These are phyloP conservation scores for Coriaria nepalensis DNA, from an alignment of 306 rosid species.

Conservation along the genomic window DNA sequence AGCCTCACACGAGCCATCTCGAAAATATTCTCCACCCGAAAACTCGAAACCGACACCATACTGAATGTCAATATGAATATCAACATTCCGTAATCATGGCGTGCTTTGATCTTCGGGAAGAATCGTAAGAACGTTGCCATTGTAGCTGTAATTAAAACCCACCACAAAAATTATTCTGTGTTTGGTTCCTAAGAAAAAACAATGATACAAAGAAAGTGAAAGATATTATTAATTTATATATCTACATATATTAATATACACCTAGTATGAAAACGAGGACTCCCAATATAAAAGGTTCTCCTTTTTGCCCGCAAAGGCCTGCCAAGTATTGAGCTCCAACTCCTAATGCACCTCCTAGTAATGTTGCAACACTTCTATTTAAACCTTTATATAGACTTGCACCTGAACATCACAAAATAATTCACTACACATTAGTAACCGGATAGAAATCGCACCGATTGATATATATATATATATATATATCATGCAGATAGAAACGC, in stretches of 20 bases:
- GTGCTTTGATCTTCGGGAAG: slow-evolving; percentile 56
- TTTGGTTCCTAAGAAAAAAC: no score
- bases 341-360: slow-evolving; percentile 69
- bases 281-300: slow-evolving; percentile 57
- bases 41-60: slow-evolving; percentile 64
- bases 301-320: slow-evolving; percentile 41
- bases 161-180: not conserved
- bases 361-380: slow-evolving; percentile 76
- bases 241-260: no score
- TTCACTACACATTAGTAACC: not conserved
- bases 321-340: slow-evolving; percentile 66
- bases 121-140: slow-evolving; percentile 61
- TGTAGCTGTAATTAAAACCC: slow-evolving; percentile 35
- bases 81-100: slow-evolving; percentile 77
- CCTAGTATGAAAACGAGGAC: slow-evolving; percentile 68
- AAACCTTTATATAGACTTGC: slow-evolving; percentile 64
- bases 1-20: slow-evolving; percentile 58
- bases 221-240: not conserved
- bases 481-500: not conserved
- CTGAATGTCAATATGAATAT: slow-evolving; percentile 81
- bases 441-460: no score
- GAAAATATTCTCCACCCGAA: slow-evolving; percentile 32
- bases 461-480: not conserved
- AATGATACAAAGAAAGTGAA: no score
- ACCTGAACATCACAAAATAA: slow-evolving; percentile 31